phyloP scores from a whole-genome alignment of 805 yeast genomes.

The Priceomyces haplophilus region DNA sequence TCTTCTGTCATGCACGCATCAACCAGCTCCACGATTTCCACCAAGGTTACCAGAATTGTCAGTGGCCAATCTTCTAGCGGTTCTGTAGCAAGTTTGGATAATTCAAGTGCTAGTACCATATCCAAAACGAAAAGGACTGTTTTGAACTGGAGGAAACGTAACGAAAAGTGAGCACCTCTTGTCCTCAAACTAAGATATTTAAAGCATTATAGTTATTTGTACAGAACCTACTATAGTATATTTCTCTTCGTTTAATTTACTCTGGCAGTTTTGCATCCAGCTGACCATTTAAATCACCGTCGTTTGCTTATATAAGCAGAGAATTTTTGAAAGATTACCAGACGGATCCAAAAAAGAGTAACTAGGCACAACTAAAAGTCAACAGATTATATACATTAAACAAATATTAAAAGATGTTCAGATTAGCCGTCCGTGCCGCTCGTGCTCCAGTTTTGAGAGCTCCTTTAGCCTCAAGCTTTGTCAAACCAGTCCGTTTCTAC shows the following conservation, averaged over 20 bases:
- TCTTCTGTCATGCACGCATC: background rate
- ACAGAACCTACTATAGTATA: no score
- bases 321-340: background rate
- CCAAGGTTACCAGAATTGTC: slow-evolving; percentile 1
- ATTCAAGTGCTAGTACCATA: slow-evolving; percentile 1
- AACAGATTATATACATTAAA: background rate
- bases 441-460: slow-evolving; percentile 31
- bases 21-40: slow-evolving; percentile 10
- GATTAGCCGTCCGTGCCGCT: slow-evolving; percentile 48
- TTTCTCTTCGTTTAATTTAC: no score
- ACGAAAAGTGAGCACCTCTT: background rate
- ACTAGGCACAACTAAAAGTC: background rate
- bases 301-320: slow-evolving; percentile 3
- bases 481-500: slow-evolving; percentile 47
- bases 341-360: background rate
- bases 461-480: slow-evolving; percentile 21
- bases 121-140: slow-evolving; percentile 21
- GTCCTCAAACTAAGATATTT: background rate
- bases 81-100: slow-evolving; percentile 3
- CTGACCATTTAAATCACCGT: background rate
- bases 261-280: slow-evolving; percentile 1
- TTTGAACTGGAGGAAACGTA: slow-evolving; percentile 24
- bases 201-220: background rate
- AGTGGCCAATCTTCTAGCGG: slow-evolving; percentile 5
- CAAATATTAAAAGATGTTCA: slow-evolving; percentile 41